These are phyloP conservation scores for Pseudogymnoascus verrucosus DNA, from an alignment of 2,329 filamentous ascomycete species.

Conservation along the genomic window DNA sequence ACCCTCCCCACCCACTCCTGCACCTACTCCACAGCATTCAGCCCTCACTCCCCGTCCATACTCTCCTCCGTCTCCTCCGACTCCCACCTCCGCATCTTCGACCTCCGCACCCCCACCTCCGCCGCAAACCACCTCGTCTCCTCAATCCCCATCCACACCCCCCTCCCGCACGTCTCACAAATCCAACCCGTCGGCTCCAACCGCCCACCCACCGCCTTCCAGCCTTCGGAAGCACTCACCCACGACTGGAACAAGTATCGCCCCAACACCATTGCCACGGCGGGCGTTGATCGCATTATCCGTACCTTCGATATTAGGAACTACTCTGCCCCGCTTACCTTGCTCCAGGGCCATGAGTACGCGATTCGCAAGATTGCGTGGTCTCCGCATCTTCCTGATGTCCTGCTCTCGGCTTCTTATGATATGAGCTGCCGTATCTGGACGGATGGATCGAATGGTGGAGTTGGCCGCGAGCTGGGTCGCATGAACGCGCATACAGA, in stretches of 20 bases:
- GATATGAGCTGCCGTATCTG: constrained; percentile 97
- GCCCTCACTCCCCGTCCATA: constrained; percentile 76
- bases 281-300: constrained; percentile 78
- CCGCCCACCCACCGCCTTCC: constrained; percentile 22
- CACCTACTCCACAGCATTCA: constrained; percentile 89
- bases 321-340: constrained; percentile 58
- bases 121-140: constrained; percentile 81
- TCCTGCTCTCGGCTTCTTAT: constrained; percentile 83
- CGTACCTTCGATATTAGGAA: constrained; percentile 86
- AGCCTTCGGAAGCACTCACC: constrained; percentile 65
- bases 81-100: constrained; percentile 82
- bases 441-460: constrained; percentile 61
- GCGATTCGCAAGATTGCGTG: constrained; percentile 79
- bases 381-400: constrained; percentile 88
- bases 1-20: constrained; percentile 89
- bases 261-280: constrained; percentile 74
- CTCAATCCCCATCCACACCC: constrained; percentile 69
- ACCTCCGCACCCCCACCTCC: constrained; percentile 77
- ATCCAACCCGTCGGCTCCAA: constrained; percentile 18
- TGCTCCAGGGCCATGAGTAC: constrained; percentile 83
- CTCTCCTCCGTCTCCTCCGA: constrained; percentile 85
- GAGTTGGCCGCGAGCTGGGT: constrained; percentile 39
- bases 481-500: constrained; percentile 89
- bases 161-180: background rate
- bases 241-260: constrained; percentile 99